Base-by-base conservation (phyloP, 2,329 filamentous ascomycete genomes). In the Akanthomyces muscarius region DNA sequence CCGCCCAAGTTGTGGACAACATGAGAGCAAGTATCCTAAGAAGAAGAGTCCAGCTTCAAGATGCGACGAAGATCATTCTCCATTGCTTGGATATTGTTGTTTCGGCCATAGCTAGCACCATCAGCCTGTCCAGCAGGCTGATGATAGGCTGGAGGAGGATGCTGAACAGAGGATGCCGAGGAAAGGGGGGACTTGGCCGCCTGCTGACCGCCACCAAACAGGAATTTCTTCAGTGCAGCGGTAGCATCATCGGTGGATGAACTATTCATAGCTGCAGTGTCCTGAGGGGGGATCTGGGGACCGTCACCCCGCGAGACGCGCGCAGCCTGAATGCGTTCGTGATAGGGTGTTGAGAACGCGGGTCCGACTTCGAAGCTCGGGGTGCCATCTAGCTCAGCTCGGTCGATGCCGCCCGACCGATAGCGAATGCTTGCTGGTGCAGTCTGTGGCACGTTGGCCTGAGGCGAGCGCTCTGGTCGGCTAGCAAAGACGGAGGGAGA, bases 261-360 rank as follows among this genome's bases (percentile, higher is more conserved):
- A 11, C 16, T 44, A 21, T 42, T 48, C 28, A 87, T 71, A 54
- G 82, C 82, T 5, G 75, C 70, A 23, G 74, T 70, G 62, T 77
- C 74, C 36, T 71, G 63, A 25, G 64, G 53, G 50, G 56, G 44
- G 4, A 56, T 65, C 21, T 66, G n/a, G 58, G 61, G 50, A 67
- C 71, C 60, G 70, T 66, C 42, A 73, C 72, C 48, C 61, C 71
- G 13, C 75, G 73, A 21, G 10, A 47, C 54, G 21, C 79, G 80
- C 25, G 81, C 83, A 59, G 84, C 85, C 63, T 80, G 81, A 64
- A 88, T 86, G 50, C 86, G 82, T 64, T 88, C 84, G 6, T 83
- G 77, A 67, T 86, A 88, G 0, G 86, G 84, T 0, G 87, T 89
- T 5, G 89, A 87, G 72, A 91, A 90, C 2, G 88, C 83, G 33